Base-by-base conservation (phyloP, 192 early-diverging fungal species). In the Funneliformis geosporum region DNA sequence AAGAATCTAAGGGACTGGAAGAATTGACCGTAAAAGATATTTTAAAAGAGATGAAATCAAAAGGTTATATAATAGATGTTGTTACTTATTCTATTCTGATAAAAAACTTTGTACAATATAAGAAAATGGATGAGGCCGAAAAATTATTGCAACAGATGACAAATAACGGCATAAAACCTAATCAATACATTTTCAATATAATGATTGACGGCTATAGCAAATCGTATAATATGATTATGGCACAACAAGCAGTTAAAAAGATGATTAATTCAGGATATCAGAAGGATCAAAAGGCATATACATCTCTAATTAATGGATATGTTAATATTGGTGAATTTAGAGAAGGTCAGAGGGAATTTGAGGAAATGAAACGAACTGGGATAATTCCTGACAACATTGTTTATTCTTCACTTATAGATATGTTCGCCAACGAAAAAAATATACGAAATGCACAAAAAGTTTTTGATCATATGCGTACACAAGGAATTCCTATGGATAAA, bases 301-400 rank as follows among this genome's bases (percentile, higher is more conserved):
- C 61, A 8, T 69, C 77, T 11, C 23, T 79, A 23, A 67, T 79
- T 21, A 79, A 79, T 79, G 77, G 66, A 40, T 79, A 79, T 65
- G 66, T 38, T 33, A 25, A 25, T 23, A 39, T 59, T 27, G 66
- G 66, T 8, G 67, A 70, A 28, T 33, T 66, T 59, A 8, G 21
- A 5, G 47, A 65, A 67, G 67, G 50, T 6, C 16, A 25, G 4
- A 67, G 39, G 39, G 50, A 67, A 70, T 79, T 79, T 70, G 77
- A 38, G 14, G 77, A 79, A 38, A 79, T 79, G 77, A 69, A 60
- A 70, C 21, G 18, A 66, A 16, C 25, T 1, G 38, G 28, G 12
- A 2, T 66, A 21, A 23, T 18, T 21, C 66, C 28, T 0, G 77
- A 79, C 39, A 79, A 69, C 2, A 16, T 70, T 42, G 33, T n/a